Evolutionary conservation across 2,329 filamentous ascomycete species (phyloP).

Genomic region (Diaporthe sp.): DNA sequence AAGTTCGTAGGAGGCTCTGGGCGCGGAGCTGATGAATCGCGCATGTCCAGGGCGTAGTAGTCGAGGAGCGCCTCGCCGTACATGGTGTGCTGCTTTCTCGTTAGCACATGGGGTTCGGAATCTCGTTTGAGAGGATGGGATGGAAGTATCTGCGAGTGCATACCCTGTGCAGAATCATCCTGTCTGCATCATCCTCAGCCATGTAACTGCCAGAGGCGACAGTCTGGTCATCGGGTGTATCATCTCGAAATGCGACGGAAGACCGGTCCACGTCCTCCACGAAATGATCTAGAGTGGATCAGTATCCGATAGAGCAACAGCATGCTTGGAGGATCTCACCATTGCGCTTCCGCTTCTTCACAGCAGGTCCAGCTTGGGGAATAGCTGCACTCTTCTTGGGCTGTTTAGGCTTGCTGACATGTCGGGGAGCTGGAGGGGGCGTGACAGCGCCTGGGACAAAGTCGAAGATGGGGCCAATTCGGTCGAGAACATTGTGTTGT

Average conservation of each 20-base stretch:
- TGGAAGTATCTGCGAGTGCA: not conserved
- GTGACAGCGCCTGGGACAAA: conserved; percentile 87
- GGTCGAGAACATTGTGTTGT: conserved; percentile 88
- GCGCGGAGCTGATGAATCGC: conserved; percentile 78
- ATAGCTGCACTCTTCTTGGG: conserved; percentile 73
- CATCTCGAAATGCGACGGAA: conserved; percentile 60
- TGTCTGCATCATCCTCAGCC: conserved; percentile 82
- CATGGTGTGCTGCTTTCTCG: conserved; percentile 87
- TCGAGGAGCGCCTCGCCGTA: conserved; percentile 95
- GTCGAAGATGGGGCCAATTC: conserved; percentile 89
- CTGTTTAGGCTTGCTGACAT: conserved; percentile 87
- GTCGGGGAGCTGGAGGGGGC: conserved; percentile 93
- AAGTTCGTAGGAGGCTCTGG: conserved; percentile 89
- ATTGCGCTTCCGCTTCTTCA: conserved; percentile 37
- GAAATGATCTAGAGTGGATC: conserved; percentile 51
- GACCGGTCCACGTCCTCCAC: conserved; percentile 74
- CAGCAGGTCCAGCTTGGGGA: conserved; percentile 26
- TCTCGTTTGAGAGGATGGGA: not conserved
- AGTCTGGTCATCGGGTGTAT: conserved; percentile 86
- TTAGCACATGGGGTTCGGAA: conserved; percentile 51
- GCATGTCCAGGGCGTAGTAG: conserved; percentile 91
- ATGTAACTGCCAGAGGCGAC: conserved; percentile 88
- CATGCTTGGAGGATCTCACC: not conserved
- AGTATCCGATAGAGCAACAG: conserved; percentile 43
- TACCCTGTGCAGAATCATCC: conserved; percentile 65